Evolutionary conservation across 75 land plant genomes (phyloP), one percentile per base, ranked within the genome.

Genomic region (Cryptomeria japonica): DNA sequence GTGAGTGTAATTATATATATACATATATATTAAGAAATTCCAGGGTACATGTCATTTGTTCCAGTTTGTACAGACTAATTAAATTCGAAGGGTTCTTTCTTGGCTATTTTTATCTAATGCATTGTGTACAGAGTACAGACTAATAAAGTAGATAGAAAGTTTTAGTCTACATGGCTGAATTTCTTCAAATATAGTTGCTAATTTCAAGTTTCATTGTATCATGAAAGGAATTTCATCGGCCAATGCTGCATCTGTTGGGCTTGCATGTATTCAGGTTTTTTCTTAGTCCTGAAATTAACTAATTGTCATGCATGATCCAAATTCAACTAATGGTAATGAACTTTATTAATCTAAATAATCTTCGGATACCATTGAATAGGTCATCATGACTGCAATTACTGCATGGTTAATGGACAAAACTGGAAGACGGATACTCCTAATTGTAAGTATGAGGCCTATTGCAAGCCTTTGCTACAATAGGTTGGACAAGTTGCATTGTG

Each of bases 181-280:
- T 61, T 61, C 15, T 61, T 22, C 25, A 61, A 61, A 61, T 61
- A 22, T 61, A 61, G 18, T 13, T 16, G 8, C 73, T 22, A 68
- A 68, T 68, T 68, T n/a, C 73, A 68, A 5, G 6, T 19, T 25
- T 68, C 1, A n/a, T 68, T 28, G 47, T 46, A 46, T 46, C 47
- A 46, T 46, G 47, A 46, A 46, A 46, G 28, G 8, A 68, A 18
- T 68, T 68, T 68, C 8, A 68, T n/a, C 90, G 93, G 46, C 89
- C 47, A 46, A 91, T 87, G 86, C 88, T 32, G 95, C 94, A 73
- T 93, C 96, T 31, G 89, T 90, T 85, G 93, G 93, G 3, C 77
- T 95, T 80, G 96, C 95, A 4, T 93, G 91, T 85, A 84, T 95
- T 90, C 96, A 95, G 97, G 97, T n/a, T 96, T 53, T 87, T 87